Percentiles rank a stretch among this genome's conserved stretches.
These are phyloP conservation scores for Lodderomyces elongisporus DNA, from an alignment of 1,139 yeast species.

Conservation along the genomic window DNA sequence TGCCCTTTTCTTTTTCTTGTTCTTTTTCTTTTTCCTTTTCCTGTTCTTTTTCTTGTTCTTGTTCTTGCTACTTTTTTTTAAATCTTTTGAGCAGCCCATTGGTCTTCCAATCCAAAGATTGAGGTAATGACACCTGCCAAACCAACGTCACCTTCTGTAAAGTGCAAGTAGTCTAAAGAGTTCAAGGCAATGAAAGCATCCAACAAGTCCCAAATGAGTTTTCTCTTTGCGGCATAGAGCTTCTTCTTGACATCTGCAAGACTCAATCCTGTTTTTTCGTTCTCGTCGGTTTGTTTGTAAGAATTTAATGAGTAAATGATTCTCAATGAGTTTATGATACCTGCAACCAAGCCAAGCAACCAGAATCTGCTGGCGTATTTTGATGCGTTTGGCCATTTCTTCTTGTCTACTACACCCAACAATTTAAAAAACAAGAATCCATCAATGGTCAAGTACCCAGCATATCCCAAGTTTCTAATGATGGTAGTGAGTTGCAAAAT, in stretches of 20 bases:
- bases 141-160: constrained; percentile 80
- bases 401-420: constrained; percentile 37
- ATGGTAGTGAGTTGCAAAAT: constrained; percentile 55
- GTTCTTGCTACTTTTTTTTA: too few relatives aligned
- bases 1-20: too few relatives aligned
- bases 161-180: constrained; percentile 54
- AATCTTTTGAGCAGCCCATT: constrained; percentile 44
- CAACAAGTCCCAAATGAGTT: constrained; percentile 71
- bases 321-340: constrained; percentile 55
- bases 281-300: constrained; percentile 20
- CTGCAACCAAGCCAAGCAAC: constrained; percentile 67
- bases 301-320: constrained; percentile 15
- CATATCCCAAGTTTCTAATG: constrained; percentile 66
- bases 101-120: constrained; percentile 66
- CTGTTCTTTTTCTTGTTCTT: too few relatives aligned
- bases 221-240: constrained; percentile 49
- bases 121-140: constrained; percentile 83
- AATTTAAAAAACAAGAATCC: constrained; percentile 65
- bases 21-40: too few relatives aligned
- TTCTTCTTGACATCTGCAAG: constrained; percentile 24
- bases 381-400: constrained; percentile 31
- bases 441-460: constrained; percentile 72
- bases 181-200: constrained; percentile 76
- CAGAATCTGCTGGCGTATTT: constrained; percentile 63
- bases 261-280: constrained; percentile 16